A percentile compares a stretch with the other conserved stretches of the same genome.
Evolutionary conservation across 148 eudicot species (phyloP).

Genomic region (Fagopyrum homotropicum): DNA sequence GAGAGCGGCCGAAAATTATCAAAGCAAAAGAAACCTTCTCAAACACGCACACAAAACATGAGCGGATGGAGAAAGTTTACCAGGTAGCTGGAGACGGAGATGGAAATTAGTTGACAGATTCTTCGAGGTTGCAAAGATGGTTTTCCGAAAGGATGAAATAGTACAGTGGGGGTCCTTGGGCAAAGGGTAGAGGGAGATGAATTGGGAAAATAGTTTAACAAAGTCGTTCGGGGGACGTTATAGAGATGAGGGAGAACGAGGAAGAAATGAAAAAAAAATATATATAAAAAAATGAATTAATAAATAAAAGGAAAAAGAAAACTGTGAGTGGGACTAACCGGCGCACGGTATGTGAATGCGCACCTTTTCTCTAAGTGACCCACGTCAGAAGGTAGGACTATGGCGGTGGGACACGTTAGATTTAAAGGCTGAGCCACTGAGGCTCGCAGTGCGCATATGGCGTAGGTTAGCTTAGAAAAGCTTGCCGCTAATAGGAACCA

Average conservation of each 20-base stretch:
- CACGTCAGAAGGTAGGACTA: background rate
- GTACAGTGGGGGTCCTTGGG: no score
- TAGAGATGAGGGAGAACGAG: background rate
- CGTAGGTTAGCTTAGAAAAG: background rate
- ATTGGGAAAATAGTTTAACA: background rate
- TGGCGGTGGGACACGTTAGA: conserved; percentile 10
- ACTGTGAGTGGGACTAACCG: conserved; percentile 2
- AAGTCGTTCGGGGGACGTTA: conserved; percentile 20
- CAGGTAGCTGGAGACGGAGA: background rate
- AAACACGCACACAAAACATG: background rate
- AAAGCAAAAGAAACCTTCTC: background rate
- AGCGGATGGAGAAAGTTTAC: background rate
- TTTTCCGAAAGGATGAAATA: background rate
- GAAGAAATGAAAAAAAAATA: background rate
- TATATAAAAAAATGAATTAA: background rate
- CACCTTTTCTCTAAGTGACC: background rate
- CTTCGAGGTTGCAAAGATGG: background rate
- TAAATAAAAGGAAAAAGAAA: background rate
- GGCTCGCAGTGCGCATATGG: background rate
- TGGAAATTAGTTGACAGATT: background rate
- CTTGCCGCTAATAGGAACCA: background rate
- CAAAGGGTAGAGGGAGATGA: conserved; percentile 6
- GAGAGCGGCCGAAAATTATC: background rate
- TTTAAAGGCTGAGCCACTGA: background rate
- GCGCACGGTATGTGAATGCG: conserved; percentile 6